Base-by-base conservation (phyloP, 208 protist species). In the Naegleria lovaniensis region DNA sequence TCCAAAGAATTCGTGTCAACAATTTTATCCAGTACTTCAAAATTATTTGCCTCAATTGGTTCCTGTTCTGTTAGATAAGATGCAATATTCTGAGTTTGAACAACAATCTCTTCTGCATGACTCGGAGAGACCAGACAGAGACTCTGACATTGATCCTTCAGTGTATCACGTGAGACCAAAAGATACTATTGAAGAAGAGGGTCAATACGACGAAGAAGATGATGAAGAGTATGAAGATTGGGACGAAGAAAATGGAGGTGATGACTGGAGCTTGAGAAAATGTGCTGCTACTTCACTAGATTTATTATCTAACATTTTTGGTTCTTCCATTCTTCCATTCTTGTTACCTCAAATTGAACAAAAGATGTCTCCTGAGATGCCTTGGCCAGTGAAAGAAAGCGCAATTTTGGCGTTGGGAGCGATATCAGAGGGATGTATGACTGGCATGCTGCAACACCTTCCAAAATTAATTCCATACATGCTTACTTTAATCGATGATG, bases 231-330 rank as follows among this genome's bases (percentile, higher is more conserved):
- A 93, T 41, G 83, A 89, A 25, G 92, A 93, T 38, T 89, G 92
- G 40, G 89, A 92, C 87, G 97, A 96, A 86, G 95, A 95, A 48
- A 95, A 94, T 22, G 96, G 97, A 91, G 95, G 97, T 59, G 93
- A 95, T 90, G 94, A 97, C 92, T 98, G 96, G 96, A 98, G 95
- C 88, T 93, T 98, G 84, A 95, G 97, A 85, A 97, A 96, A 91
- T 97, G 96, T 40, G 95, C 95, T 13, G 97, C 97, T 9, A 85
- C 94, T 25, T 95, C 95, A 38, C 93, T 98, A 52, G 97, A 98
- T 90, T 93, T 95, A 38, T 93, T 98, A 55, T 94, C 94, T 79
- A 93, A 95, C 87, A 93, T 95, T 91, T 98, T 96, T 92, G 95
- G 95, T 58, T 95, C 96, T 22, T 85, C 91, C 33, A 94, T 98